Base-by-base conservation (phyloP, 2,329 filamentous ascomycete species). In the Fusarium bactridioides region DNA sequence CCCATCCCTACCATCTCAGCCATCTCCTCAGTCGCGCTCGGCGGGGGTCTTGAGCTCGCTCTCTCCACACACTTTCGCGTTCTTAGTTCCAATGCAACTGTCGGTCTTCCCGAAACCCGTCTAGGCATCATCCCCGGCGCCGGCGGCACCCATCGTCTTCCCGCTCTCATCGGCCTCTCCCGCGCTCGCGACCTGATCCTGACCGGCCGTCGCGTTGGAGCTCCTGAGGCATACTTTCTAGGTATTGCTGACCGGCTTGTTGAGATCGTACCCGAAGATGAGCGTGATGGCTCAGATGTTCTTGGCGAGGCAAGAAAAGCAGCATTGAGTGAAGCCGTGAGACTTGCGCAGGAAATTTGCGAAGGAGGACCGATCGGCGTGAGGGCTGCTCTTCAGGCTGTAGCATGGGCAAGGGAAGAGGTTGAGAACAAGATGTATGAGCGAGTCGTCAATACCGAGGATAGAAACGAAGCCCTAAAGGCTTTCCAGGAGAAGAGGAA, bases 81-180 rank as follows among this genome's bases (percentile, higher is more conserved):
- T 58, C 91, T 98, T 74, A 89, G 91, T 37, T 94, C 93, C 43
- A 93, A 91, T 38, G 93, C 94, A 21, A 84, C 87, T 29, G 90
- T 99, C 61, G 95, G 91, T 1, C 89, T 98, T 10, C 96, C 96
- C 3, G 96, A 99, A 81, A 98, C 96, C 4, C 88, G 95, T 5
- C 88, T 99, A 5, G 96, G 93, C 62, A 99, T 99, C 80, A 93
- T 99, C 73, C 96, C 96, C 7, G 96, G 96, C 66, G 96, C 95
- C 5, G 96, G 96, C 47, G 96, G 95, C 67, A 98, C 95, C 2
- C 94, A 94, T 82, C 91, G 96, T 15, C 90, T 99, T 2, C 94
- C 94, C 4, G 88, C 87, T 13, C 83, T 99, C 25, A 92, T 99
- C 73, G 96, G 96, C 10, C 84, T 92, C 29, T 86, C 88, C 31